These are phyloP conservation scores for Candida germanica DNA, from an alignment of 805 yeast genomes.

Conservation along the genomic window DNA sequence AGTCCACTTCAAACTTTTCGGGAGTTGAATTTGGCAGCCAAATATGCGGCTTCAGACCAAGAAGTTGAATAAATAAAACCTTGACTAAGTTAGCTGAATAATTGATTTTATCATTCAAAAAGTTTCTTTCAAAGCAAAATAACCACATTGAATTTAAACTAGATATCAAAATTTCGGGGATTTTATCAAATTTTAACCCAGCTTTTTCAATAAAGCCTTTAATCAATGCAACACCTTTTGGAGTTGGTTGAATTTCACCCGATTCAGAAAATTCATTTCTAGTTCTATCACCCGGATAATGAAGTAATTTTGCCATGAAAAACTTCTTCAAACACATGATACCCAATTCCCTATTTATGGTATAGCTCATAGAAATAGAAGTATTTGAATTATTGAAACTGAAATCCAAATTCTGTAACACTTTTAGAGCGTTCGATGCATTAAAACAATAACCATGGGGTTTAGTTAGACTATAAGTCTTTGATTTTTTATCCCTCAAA, in stretches of 20 bases:
- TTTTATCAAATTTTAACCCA: conserved; percentile 43
- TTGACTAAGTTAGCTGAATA: conserved; percentile 64
- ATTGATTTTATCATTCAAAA: conserved; percentile 53
- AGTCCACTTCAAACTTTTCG: conserved; percentile 5
- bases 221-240: conserved; percentile 79
- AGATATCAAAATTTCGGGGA: conserved; percentile 51
- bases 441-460: conserved; percentile 62
- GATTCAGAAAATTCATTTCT: conserved; percentile 40
- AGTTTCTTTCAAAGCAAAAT: conserved; percentile 63
- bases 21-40: conserved; percentile 61
- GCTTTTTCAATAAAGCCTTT: conserved; percentile 54
- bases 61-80: conserved; percentile 56
- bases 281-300: conserved; percentile 75
- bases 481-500: conserved; percentile 14
- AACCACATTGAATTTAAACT: conserved; percentile 69
- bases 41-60: conserved; percentile 67
- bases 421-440: conserved; percentile 46
- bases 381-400: conserved; percentile 48
- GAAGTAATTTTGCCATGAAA: conserved; percentile 62
- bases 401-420: conserved; percentile 49
- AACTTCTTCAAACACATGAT: conserved; percentile 45
- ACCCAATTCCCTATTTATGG: conserved; percentile 51
- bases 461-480: conserved; percentile 14
- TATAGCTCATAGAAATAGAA: conserved; percentile 52
- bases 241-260: conserved; percentile 70